phyloP scores from a whole-genome alignment of 2,329 filamentous ascomycete genomes.

The Ceratocystiopsis minuta region DNA sequence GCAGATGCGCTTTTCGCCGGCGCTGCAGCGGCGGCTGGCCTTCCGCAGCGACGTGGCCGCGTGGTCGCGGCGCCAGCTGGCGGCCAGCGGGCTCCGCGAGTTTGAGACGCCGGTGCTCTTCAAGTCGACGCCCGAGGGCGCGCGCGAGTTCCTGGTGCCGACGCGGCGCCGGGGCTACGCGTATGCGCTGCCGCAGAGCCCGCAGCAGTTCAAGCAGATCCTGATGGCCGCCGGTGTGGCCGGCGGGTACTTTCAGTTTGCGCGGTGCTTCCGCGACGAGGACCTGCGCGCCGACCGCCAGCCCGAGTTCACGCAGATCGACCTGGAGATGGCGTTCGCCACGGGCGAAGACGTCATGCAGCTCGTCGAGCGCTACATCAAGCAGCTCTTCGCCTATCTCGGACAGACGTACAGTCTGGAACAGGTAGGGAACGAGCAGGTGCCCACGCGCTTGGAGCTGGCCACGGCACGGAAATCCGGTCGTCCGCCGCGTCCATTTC shows the following conservation, averaged over 20 bases:
- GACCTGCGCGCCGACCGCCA: constrained; percentile 83
- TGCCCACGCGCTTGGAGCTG: constrained; percentile 3
- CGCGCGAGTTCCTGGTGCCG: constrained; percentile 84
- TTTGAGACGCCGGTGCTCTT: constrained; percentile 89
- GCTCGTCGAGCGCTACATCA: constrained; percentile 32
- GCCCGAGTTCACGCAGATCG: constrained; percentile 87
- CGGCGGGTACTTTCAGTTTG: constrained; percentile 74
- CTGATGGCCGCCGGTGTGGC: constrained; percentile 75
- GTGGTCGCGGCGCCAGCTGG: constrained; percentile 8
- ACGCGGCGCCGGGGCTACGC: constrained; percentile 58
- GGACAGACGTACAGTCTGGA: constrained; percentile 21
- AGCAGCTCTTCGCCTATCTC: constrained; percentile 32
- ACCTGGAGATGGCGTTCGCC: constrained; percentile 85
- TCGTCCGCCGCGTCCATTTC: constrained; percentile 6
- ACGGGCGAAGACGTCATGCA: constrained; percentile 52
- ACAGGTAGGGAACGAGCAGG: constrained; percentile 13
- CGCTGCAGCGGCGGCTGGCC: constrained; percentile 47
- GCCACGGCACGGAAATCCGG: not conserved
- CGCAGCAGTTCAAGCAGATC: constrained; percentile 97
- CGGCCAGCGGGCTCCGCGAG: constrained; percentile 43
- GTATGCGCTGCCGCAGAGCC: constrained; percentile 88
- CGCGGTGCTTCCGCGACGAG: constrained; percentile 87
- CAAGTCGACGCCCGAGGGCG: constrained; percentile 93
- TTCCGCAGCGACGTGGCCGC: constrained; percentile 39
- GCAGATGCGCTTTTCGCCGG: constrained; percentile 59